Evolutionary conservation across 1,139 yeast species (phyloP), one percentile per base, ranked within the genome.

Genomic region (Geotrichum candidum): DNA sequence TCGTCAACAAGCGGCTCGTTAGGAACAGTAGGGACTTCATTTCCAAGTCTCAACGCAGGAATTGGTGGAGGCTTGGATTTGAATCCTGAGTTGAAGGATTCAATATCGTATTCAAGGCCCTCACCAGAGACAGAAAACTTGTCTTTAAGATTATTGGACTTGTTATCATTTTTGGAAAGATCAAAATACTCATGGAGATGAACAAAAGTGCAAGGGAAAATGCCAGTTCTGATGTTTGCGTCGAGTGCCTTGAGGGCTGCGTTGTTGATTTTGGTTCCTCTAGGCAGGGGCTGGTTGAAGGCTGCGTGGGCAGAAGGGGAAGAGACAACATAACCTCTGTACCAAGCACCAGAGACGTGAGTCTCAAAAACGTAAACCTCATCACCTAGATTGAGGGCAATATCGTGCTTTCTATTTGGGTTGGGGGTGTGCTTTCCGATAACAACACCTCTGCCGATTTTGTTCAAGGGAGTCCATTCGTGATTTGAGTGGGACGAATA

Each of bases 321-420:
- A 11, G 71, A 64, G 13, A 74, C 77, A 4, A 83, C 80, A 72
- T 90, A 89, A 23, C 92, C 96, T 69, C 96, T 80, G 48, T 86
- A 91, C 96, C 96, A 90, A 64, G 82, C 82, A 18, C 79, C 79
- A 55, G 73, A 66, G 54, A 77, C 78, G 66, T 82, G 82, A 38
- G 85, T 79, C 73, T 90, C 97, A 70, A 90, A 88, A 46, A 89
- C 78, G 72, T 82, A 89, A 38, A 89, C 85, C 66, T 87, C 89
- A 72, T 90, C 96, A 48, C 97, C 97, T 25, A 90, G 87, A 70
- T 85, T 86, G 60, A 90, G 73, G 68, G 65, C 51, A 25, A 65
- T 58, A 35, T 62, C 64, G 55, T 55, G 56, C 53, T 54, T 61
- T 54, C 64, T 35, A 48, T 48, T 50, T 3, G 63, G 57, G 35